phyloP scores from a whole-genome alignment of 257 asterid species.

The Prunella vulgaris region DNA sequence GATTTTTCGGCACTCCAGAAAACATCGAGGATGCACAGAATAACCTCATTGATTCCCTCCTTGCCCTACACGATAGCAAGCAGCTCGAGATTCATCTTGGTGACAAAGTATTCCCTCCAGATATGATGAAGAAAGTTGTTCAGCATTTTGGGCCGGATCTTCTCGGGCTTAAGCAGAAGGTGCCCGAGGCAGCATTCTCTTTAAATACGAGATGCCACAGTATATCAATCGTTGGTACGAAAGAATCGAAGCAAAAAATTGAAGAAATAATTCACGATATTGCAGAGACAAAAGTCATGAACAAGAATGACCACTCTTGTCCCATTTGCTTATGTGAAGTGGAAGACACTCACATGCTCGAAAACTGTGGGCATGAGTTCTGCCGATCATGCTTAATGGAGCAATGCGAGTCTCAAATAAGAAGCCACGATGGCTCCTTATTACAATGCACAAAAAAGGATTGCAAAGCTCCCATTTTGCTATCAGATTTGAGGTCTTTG shows the following conservation, averaged over 20 bases:
- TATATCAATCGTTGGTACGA: conserved; percentile 46
- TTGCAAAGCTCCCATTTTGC: conserved; percentile 49
- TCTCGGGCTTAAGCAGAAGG: conserved; percentile 54
- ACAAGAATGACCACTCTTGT: conserved; percentile 34
- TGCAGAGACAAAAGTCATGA: conserved; percentile 33
- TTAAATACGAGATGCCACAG: conserved; percentile 57
- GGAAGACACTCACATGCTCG: conserved; percentile 65
- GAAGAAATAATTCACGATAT: conserved; percentile 46
- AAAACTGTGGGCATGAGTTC: conserved; percentile 58
- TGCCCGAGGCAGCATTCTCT: conserved; percentile 63
- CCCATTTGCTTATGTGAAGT: conserved; percentile 81
- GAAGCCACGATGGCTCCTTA: conserved; percentile 55
- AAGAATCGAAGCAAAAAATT: conserved; percentile 64
- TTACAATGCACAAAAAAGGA: conserved; percentile 43
- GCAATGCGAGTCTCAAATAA: conserved; percentile 73
- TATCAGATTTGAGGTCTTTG: conserved; percentile 58
- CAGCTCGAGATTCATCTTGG: conserved; percentile 77
- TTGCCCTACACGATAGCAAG: conserved; percentile 55
- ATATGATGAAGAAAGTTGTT: conserved; percentile 85
- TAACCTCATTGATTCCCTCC: conserved; percentile 47
- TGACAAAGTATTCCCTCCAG: conserved; percentile 55
- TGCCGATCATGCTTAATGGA: conserved; percentile 71
- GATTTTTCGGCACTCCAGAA: conserved; percentile 61
- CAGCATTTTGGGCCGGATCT: conserved; percentile 79
- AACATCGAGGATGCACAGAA: conserved; percentile 42